Conservation (phyloP, 192 early-diverging fungal species). For the Phycomyces blakesleeanus region DNA sequence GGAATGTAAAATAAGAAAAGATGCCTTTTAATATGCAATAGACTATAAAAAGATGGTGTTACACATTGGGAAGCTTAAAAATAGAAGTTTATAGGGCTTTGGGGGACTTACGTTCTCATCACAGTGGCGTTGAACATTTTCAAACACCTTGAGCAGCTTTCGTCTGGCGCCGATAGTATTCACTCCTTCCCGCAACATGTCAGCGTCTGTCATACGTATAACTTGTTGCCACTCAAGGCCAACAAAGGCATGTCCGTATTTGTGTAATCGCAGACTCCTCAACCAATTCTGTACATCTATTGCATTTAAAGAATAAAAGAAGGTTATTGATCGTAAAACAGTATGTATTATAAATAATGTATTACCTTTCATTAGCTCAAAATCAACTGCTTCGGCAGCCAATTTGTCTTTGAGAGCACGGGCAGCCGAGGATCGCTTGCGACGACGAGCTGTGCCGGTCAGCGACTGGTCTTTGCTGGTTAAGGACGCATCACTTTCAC, state of each 20-base stretch:
- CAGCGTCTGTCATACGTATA: constrained; percentile 26
- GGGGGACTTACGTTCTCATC: constrained; percentile 25
- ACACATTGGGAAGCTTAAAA: background rate
- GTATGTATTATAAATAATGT: background rate
- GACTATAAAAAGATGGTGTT: constrained; percentile 10
- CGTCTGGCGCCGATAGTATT: constrained; percentile 34
- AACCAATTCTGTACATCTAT: constrained; percentile 35
- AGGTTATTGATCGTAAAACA: too few relatives aligned
- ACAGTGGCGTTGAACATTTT: constrained; percentile 32
- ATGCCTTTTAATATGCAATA: constrained; percentile 12
- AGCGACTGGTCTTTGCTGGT: constrained; percentile 4
- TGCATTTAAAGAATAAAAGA: too few relatives aligned
- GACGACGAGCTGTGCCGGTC: constrained; percentile 27
- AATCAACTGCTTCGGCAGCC: constrained; percentile 35
- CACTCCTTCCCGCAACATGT: constrained; percentile 29
- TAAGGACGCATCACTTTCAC: constrained; percentile 10
- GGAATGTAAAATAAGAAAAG: background rate
- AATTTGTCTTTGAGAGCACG: constrained; percentile 34
- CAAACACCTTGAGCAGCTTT: constrained; percentile 36
- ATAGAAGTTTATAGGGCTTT: background rate
- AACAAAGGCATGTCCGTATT: constrained; percentile 33
- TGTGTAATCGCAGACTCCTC: constrained; percentile 32
- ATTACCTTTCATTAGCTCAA: constrained; percentile 33
- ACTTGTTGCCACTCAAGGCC: constrained; percentile 32
- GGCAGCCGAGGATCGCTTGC: constrained; percentile 32